Evolutionary conservation across 2,329 filamentous ascomycete genomes (phyloP), one percentile per base, ranked within the genome.

Genomic region (Colletotrichum horii): DNA sequence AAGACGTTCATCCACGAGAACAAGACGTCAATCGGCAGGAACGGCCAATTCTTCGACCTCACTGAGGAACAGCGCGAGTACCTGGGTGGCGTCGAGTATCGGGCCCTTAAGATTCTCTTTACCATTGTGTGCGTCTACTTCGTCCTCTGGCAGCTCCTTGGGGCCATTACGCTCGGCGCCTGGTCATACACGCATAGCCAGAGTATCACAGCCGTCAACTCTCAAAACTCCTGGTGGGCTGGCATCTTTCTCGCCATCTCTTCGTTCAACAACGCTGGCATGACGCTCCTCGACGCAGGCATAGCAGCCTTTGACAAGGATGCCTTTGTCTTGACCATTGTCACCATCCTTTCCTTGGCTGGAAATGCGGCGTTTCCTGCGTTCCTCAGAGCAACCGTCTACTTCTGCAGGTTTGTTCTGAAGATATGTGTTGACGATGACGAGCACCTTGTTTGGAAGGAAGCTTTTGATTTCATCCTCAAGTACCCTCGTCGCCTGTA

Each of bases 261-360:
- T 26, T 92, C 92, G 0, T 94, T 94, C 83, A 94, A 93, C 83
- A 94, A 94, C 78, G 91, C 89, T 16, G 92, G 92, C 38, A 93
- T 94, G 91, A 90, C 89, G 22, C 85, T 94, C 48, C 83, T 94
- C 26, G 92, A 94, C 80, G 88, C 89, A 48, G 93, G 93, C 80
- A 93, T 94, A 86, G 85, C 90, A 4, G 89, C 90, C 0, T 93
- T 92, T 71, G 88, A 91, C 74, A 84, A 85, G 32, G 84, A 86
- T 1, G 87, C 87, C 77, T 90, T 89, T 76, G 86, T 90, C 11
- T 83, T 89, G 55, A 83, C 89, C 60, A 84, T 88, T 26, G 89
- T 92, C 85, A 90, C 89, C 12, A 79, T 90, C 15, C 82, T 93
- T 77, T 90, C 93, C 70, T 85, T 94, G 9, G 92, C 92, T 1